Evolutionary conservation across 805 yeast species (phyloP).

Genomic region (Nakazawaea ambrosiae): DNA sequence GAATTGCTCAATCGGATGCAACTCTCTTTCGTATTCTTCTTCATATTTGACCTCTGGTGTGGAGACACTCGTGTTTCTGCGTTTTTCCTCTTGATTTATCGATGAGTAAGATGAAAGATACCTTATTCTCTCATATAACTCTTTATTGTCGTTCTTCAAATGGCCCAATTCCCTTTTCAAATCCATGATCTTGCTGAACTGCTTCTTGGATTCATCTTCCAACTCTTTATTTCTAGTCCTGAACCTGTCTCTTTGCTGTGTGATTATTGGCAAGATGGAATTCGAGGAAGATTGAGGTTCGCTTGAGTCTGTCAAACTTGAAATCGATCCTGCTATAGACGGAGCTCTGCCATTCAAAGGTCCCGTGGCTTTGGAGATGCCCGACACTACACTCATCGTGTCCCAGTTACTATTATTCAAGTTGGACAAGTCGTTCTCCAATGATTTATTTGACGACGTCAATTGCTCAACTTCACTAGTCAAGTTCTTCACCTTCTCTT

Average conservation of each 20-base stretch:
- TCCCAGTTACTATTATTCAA: constrained; percentile 47
- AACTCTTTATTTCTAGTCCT: constrained; percentile 75
- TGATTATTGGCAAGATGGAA: constrained; percentile 76
- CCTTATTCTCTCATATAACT: constrained; percentile 71
- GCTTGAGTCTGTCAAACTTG: constrained; percentile 17
- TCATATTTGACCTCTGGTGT: constrained; percentile 58
- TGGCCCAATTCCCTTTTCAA: constrained; percentile 56
- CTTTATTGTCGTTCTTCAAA: constrained; percentile 68
- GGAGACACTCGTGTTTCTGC: constrained; percentile 11
- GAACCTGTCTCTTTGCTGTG: constrained; percentile 93
- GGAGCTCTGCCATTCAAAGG: constrained; percentile 33
- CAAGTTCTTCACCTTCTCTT: constrained; percentile 26
- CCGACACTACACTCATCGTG: constrained; percentile 62
- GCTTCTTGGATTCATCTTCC: constrained; percentile 71
- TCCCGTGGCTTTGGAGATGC: constrained; percentile 33
- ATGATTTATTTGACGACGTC: constrained; percentile 42
- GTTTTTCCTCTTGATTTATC: constrained; percentile 13
- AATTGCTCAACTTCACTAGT: constrained; percentile 33
- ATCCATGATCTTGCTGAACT: constrained; percentile 44
- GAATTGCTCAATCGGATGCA: constrained; percentile 81
- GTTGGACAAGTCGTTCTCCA: constrained; percentile 69
- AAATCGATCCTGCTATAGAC: constrained; percentile 43
- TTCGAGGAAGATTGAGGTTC: constrained; percentile 11
- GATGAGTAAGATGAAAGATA: constrained; percentile 45
- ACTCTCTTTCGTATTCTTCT: constrained; percentile 61